Percentiles rank a stretch among this genome's conserved stretches.
Evolutionary conservation across 345 rosid genomes (phyloP).

Genomic region (Syzygium aromaticum): DNA sequence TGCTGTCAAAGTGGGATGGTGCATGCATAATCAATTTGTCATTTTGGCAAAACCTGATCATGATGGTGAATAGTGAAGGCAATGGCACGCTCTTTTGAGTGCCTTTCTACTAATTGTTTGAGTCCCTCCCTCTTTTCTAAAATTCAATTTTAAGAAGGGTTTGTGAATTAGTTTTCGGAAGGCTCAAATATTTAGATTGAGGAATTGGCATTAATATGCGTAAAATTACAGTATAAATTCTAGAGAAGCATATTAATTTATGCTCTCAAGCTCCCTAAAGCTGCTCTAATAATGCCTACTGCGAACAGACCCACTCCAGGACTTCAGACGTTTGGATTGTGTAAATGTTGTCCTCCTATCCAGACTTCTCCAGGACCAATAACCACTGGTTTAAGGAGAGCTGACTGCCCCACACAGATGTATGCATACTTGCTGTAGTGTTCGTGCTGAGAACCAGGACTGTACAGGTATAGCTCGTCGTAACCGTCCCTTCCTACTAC

Average conservation of each 20-base stretch:
- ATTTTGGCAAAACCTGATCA: neutral
- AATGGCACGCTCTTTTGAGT: neutral
- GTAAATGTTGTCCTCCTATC: slow-evolving; percentile 59
- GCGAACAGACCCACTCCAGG: neutral
- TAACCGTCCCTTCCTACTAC: slow-evolving; percentile 58
- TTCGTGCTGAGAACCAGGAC: slow-evolving; percentile 75
- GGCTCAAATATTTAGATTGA: neutral
- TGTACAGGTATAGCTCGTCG: slow-evolving; percentile 64
- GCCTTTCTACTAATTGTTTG: neutral
- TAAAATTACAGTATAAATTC: neutral
- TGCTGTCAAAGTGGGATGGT: neutral
- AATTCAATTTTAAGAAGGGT: neutral
- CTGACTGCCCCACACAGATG: slow-evolving; percentile 59
- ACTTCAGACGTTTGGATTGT: slow-evolving; percentile 57
- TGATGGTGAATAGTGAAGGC: neutral
- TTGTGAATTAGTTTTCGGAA: neutral
- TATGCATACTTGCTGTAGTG: slow-evolving; percentile 62
- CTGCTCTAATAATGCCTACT: neutral
- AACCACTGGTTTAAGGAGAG: slow-evolving; percentile 47
- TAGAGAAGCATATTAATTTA: neutral
- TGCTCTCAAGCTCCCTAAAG: neutral
- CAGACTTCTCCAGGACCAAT: slow-evolving; percentile 56
- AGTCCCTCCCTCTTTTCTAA: neutral
- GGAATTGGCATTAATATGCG: neutral
- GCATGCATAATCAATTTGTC: neutral